Percentiles rank a stretch among this genome's conserved stretches.
phyloP scores from a whole-genome alignment of 257 asterid species.

The Solanum microdontum region DNA sequence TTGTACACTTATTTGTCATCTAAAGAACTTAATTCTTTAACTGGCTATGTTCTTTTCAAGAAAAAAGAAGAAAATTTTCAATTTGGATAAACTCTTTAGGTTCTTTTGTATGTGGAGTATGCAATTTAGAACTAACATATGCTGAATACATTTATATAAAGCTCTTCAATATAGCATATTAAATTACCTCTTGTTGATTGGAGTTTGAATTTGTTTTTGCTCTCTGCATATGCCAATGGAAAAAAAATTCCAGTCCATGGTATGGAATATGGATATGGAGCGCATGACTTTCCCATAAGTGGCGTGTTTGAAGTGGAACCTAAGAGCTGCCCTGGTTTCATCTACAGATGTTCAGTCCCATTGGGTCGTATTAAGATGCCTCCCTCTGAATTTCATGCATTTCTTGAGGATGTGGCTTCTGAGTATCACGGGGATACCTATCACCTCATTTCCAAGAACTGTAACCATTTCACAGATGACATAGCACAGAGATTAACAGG shows the following conservation, averaged over 20 bases:
- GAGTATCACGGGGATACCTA: conserved; percentile 48
- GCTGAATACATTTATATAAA: neutral
- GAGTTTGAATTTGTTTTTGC: neutral
- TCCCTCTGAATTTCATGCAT: conserved; percentile 27
- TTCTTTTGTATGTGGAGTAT: neutral
- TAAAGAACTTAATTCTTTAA: neutral
- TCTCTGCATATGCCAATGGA: neutral
- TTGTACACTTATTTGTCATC: neutral
- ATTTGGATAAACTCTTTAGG: neutral
- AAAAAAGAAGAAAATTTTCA: neutral
- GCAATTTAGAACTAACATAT: neutral
- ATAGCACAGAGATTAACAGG: conserved; percentile 27
- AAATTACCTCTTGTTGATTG: neutral
- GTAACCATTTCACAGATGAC: conserved; percentile 46
- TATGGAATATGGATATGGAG: conserved; percentile 46
- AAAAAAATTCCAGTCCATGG: conserved; percentile 25
- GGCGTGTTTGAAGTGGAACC: conserved; percentile 54
- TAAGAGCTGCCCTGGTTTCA: conserved; percentile 42
- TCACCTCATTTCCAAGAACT: conserved; percentile 41
- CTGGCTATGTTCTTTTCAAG: neutral
- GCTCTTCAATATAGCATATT: neutral
- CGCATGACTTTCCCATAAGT: conserved; percentile 44
- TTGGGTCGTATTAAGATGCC: conserved; percentile 27
- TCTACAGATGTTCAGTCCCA: conserved; percentile 32
- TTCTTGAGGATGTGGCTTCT: conserved; percentile 35